Base-by-base conservation (phyloP, 768 basidiomycete genomes). In the Candolleomyces eurysporus region DNA sequence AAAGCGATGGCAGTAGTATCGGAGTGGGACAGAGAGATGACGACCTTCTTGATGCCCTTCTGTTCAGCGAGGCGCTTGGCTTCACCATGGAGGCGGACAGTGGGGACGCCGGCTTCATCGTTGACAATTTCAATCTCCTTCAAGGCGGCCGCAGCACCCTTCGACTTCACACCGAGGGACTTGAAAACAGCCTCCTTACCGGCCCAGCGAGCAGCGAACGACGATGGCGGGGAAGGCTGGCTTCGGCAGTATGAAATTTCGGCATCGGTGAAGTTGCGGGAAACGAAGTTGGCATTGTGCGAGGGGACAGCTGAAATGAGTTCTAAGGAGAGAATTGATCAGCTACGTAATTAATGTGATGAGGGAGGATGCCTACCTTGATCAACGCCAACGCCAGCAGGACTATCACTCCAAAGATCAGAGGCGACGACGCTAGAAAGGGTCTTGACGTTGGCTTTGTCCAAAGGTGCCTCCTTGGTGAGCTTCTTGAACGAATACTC, bases 161-260 rank as follows among this genome's bases (percentile, higher is more conserved):
- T 91, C 4, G 92, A 94, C 19, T 88, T 77, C 48, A 94, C 90
- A 21, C 93, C 91, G 1, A 99, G 83, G 5, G 94, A 91, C 79
- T 98, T 98, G 88, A 98, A 98, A 58, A 91, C 87, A 3, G 96
- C 96, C 74, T 98, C 97, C 76, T 98, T 99, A 56, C 94, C 96
- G 31, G 85, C 92, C 96, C 97, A 99, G 59, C 96, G 91, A 40
- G 92, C 96, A 21, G 97, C 96, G 71, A 97, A 95, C 2, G 96
- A 98, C 8, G 97, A 90, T 1, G 84, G 75, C 17, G 92, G 87
- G 52, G 91, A 92, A 2, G 96, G 89, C 68, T 98, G 94, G n/a
- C 83, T 67, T 55, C 78, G 81, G 76, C 96, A 98, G 80, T 98
- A 98, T 11, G 82, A 76, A 66, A 89, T 84, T 77, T 99, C 97